Base-by-base conservation (phyloP, 257 asterid species). In the Sherardia arvensis region DNA sequence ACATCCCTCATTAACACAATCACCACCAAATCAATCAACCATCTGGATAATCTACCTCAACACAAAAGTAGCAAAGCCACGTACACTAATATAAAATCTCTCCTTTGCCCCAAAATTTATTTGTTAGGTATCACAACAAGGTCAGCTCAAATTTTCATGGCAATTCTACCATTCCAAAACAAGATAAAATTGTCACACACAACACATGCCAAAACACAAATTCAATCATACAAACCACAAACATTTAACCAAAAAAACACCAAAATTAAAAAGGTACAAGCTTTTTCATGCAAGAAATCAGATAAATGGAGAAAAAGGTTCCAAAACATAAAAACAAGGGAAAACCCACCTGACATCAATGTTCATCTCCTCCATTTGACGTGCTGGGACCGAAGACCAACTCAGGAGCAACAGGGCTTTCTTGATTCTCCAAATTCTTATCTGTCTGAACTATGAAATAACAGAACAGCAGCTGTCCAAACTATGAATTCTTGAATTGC, bases 291-390 rank as follows among this genome's bases (percentile, higher is more conserved):
- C 56, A 18, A 49, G 7, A 25, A 18, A 49, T 49, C 56, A 49
- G 26, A 49, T 7, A 5, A 10, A 20, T 9, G 30, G 4, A 21
- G n/a, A 61, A 34, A 53, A 23, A 3, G 9, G 4, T 9, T 8
- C 29, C 21, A 33, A 8, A 33, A 8, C 40, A 33, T 9, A 1
- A 8, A 49, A 43, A 70, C n/a, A 21, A 33, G 21, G 58, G 61
- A 47, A 73, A 65, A 22, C 59, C 62, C 48, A 82, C 85, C 87
- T 74, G 75, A 74, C 67, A 71, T 80, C 88, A 58, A 73, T 63
- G 53, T 71, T 83, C 69, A 82, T 70, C 61, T 77, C 83, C 29
- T 82, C 83, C 66, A 62, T 62, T 7, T 61, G 59, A 21, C 29
- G 71, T 71, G 10, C 22, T 60, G 62, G 59, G 21, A 61, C 53